Base-by-base conservation (phyloP, 2,329 filamentous ascomycete species). In the Fusarium sp. region DNA sequence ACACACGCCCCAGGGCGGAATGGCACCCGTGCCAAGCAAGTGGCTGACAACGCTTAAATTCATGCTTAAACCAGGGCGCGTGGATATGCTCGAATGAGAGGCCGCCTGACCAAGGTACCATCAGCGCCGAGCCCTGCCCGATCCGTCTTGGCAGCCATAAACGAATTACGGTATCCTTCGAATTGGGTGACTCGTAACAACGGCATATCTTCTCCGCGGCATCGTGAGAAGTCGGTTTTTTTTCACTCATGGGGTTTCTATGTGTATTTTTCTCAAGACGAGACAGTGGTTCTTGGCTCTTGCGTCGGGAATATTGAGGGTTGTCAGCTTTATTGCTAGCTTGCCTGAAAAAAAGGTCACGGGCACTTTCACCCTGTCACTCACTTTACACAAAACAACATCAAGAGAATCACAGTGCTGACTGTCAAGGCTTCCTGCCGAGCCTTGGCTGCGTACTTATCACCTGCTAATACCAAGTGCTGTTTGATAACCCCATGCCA, bases 11-110 rank as follows among this genome's bases (percentile, higher is more conserved):
- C 38, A 24, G 40, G 20, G 62, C 74, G 69, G 64, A 75, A 74
- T 59, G 42, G 46, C 65, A 57, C 53, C 68, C 68, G 72, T 78
- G 81, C 81, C 80, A 83, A 83, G 81, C 71, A 72, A 77, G 78
- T 81, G 79, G 79, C 81, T 81, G 78, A 78, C 78, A 82, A 83
- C 80, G 81, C 81, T 83, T 83, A 83, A 83, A 83, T 82, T 82
- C 81, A 83, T 83, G 81, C 81, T 83, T 83, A 83, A 83, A 82
- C 76, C 69, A 77, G 72, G 69, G 66, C 73, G 64, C 73, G 62
- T 68, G 53, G 68, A 24, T 60, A 52, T 64, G 58, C 52, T 62
- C 61, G 69, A 66, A 69, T 69, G 48, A 69, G 63, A 57, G 42
- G 28, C 63, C 70, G 65, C 66, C 72, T 72, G 69, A 70, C 58